Base-by-base conservation (phyloP, 1,284 basidiomycete species). In the Ganoderma resinaceum region DNA sequence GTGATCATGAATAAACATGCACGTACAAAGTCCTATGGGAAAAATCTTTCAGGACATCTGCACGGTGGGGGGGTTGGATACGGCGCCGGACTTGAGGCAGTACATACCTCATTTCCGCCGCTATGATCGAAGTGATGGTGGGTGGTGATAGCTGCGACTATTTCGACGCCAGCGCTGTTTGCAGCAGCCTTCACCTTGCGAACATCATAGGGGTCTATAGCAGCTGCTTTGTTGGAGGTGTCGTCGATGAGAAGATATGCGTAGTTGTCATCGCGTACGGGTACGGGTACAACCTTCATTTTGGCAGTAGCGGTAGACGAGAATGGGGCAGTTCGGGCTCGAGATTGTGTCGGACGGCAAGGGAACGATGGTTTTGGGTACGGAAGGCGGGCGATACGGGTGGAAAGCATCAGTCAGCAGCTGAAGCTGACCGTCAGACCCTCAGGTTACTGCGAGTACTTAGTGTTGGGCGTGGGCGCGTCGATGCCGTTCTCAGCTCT, bases 41-140 rank as follows among this genome's bases (percentile, higher is more conserved):
- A 58, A n/a, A 26, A 31, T 31, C 57, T 2, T 37, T 61, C 40
- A 66, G 63, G 40, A 46, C 8, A 37, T 6, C 33, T 31, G 18
- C 8, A 9, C 33, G 5, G 9, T 53, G 26, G 53, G 53, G 59
- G 23, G 8, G 23, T 29, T 14, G 46, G 18, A n/a, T 20, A 23
- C 38, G 38, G 23, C 23, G 6, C 23, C 23, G 26, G n/a, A 23
- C 43, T 52, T 35, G 55, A 35, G 57, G 64, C 58, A 26, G 77
- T 69, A 72, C 91, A 82, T n/a, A 87, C 86, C 74, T 85, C 76
- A 78, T 94, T 94, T 16, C 96, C 96, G 12, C 96, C 96, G 67
- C 92, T 92, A 79, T 99, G 97, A 82, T 99, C 97, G 72, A 84
- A 75, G 79, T 97, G 95, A 81, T 96, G 95, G 80, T 97, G 95